Evolutionary conservation across 2,329 filamentous ascomycete species (phyloP), one percentile per base, ranked within the genome.

Genomic region (Phialemonium atrogriseum): DNA sequence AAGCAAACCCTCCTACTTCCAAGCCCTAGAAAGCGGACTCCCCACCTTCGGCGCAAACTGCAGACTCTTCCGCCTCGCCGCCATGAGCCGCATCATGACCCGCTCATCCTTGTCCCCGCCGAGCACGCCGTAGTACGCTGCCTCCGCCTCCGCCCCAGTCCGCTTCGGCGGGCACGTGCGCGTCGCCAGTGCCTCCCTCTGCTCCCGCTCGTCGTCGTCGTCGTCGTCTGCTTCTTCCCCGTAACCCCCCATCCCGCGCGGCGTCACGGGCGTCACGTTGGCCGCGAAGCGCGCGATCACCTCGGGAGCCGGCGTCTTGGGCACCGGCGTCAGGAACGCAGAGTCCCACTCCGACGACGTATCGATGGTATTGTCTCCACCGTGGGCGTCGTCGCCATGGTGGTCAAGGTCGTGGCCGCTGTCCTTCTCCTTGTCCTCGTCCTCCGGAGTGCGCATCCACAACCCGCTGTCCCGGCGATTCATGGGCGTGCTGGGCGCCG

Each of bases 41-140:
- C 72, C 78, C 36, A 85, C 61, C 57, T 82, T 81, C 18, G 83
- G 84, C 19, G 80, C 80, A 60, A 79, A 86, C 49, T 84, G 80
- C 54, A 86, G 52, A 49, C 80, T 89, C 70, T 84, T 86, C 38
- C 84, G 68, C 38, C 82, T 67, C 1, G 81, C 82, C 9, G 79
- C 76, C 66, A 84, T 75, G 38, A 88, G 59, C 28, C 77, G 66
- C 55, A 73, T 66, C 39, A 76, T 59, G 34, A 82, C 63, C 13
- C 60, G 62, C 45, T 72, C 62, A 45, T 78, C 69, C 54, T 72
- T 72, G 30, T 70, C 61, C 30, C 54, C 56, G 34, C 54, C 56
- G 34, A 76, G 48, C 5, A 72, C 51, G 1, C 62, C 62, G 5
- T 55, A 48, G 5, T 55, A 48, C 10, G 64, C 66, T 30, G 68